A percentile compares a stretch with the other conserved stretches of the same genome.
phyloP scores from a whole-genome alignment of 2,329 filamentous ascomycete species.

The Cladophialophora exuberans region DNA sequence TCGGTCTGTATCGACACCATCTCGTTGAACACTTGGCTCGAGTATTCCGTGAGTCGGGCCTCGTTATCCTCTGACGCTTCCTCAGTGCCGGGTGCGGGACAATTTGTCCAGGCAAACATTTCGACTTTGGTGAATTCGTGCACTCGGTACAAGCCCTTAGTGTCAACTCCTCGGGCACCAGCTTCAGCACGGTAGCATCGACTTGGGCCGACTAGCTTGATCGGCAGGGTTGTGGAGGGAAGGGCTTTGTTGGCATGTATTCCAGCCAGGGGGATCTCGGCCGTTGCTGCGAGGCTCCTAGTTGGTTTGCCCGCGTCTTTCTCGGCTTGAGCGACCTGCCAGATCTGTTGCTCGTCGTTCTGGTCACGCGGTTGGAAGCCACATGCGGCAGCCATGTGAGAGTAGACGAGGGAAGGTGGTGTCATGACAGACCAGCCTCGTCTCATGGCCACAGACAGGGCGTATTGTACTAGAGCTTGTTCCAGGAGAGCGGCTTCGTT shows the following conservation, averaged over 20 bases:
- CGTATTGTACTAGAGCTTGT: constrained; percentile 87
- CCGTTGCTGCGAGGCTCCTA: constrained; percentile 80
- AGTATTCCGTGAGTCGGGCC: constrained; percentile 33
- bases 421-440: constrained; percentile 79
- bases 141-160: constrained; percentile 92
- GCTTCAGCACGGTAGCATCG: constrained; percentile 97
- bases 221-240: constrained; percentile 67
- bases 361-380: constrained; percentile 93
- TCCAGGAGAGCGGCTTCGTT: constrained; percentile 92
- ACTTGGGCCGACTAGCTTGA: constrained; percentile 80
- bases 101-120: constrained; percentile 86
- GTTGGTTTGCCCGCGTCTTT: constrained; percentile 65
- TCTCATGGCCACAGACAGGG: constrained; percentile 71
- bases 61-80: constrained; percentile 15
- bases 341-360: constrained; percentile 90
- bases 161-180: constrained; percentile 83
- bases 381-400: constrained; percentile 85
- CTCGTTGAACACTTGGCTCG: constrained; percentile 70
- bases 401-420: constrained; percentile 89
- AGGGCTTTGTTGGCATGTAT: constrained; percentile 80
- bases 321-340: constrained; percentile 73
- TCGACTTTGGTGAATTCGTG: constrained; percentile 99
- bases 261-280: constrained; percentile 90
- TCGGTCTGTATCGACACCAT: constrained; percentile 86
- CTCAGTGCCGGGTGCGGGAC: constrained; percentile 43